A percentile compares a stretch with the other conserved stretches of the same genome.
These are phyloP conservation scores for Rhodotorula sp. DNA, from an alignment of 1,284 basidiomycete species.

Conservation along the genomic window DNA sequence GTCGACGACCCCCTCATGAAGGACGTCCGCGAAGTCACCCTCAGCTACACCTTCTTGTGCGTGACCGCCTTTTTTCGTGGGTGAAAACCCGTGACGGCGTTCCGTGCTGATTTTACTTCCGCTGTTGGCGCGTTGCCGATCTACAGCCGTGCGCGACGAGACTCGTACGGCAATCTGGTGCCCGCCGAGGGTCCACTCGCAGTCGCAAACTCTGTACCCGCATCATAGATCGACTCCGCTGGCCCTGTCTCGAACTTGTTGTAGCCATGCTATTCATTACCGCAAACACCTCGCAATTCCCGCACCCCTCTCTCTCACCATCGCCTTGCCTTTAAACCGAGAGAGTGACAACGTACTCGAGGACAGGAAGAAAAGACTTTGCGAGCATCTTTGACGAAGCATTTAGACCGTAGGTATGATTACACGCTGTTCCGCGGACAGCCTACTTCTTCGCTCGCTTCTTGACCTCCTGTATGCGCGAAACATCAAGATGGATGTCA, in stretches of 20 bases:
- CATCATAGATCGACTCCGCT: slow-evolving; percentile 11
- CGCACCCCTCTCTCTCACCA: background rate
- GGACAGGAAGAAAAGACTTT: too few relatives aligned
- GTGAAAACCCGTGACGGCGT: background rate
- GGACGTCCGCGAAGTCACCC: slow-evolving; percentile 83
- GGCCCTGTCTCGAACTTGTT: background rate
- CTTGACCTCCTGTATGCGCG: slow-evolving; percentile 25
- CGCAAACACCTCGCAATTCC: background rate
- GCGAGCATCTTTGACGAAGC: too few relatives aligned
- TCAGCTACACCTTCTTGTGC: slow-evolving; percentile 93
- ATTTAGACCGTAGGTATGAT: background rate
- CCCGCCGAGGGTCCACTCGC: slow-evolving; percentile 33
- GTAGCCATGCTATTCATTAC: background rate
- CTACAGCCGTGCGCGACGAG: slow-evolving; percentile 33
- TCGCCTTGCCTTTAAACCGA: too few relatives aligned
- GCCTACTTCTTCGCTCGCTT: slow-evolving; percentile 36
- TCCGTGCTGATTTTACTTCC: background rate
- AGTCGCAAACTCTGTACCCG: slow-evolving; percentile 25
- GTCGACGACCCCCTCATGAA: slow-evolving; percentile 76
- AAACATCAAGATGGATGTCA: background rate
- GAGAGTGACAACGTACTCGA: too few relatives aligned
- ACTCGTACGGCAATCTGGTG: slow-evolving; percentile 39
- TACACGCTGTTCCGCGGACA: background rate
- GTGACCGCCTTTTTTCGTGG: background rate
- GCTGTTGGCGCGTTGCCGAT: too few relatives aligned